Conservation (phyloP, 2,329 filamentous ascomycete genomes). For the Lachnellula arida region DNA sequence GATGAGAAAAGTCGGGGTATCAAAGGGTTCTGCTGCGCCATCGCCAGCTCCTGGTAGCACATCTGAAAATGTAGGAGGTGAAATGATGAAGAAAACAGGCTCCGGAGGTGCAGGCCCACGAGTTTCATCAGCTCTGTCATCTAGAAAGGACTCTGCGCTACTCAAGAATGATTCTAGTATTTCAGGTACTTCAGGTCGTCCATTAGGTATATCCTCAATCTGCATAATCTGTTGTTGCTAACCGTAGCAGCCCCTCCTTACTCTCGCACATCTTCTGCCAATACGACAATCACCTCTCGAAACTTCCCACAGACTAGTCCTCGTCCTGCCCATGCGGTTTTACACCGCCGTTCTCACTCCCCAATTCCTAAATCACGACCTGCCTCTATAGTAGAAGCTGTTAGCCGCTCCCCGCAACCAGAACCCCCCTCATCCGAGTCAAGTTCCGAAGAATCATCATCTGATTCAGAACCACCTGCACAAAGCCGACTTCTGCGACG, state of each 20-base stretch:
- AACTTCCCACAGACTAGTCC: conserved; percentile 24
- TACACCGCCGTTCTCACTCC: conserved; percentile 24
- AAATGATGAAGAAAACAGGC: conserved; percentile 47
- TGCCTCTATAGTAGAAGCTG: conserved; percentile 10
- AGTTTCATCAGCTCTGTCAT: conserved; percentile 27
- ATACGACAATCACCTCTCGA: conserved; percentile 28
- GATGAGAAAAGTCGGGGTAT: conserved; percentile 69
- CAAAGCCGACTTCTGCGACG: conserved; percentile 30
- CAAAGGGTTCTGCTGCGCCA: conserved; percentile 49
- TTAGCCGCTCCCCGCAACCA: conserved; percentile 14
- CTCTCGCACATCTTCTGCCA: conserved; percentile 30
- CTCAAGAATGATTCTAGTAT: conserved; percentile 21
- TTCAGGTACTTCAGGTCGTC: conserved; percentile 18
- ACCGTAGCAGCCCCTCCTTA: conserved; percentile 27
- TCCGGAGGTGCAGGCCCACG: conserved; percentile 40
- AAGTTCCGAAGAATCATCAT: conserved; percentile 21
- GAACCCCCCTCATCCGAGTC: conserved; percentile 18
- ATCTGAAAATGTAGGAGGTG: conserved; percentile 37
- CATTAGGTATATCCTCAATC: conserved; percentile 18
- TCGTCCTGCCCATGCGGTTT: conserved; percentile 22
- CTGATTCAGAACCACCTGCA: conserved; percentile 23
- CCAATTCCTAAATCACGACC: conserved; percentile 20
- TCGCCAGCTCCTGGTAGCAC: conserved; percentile 52
- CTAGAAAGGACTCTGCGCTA: conserved; percentile 27
- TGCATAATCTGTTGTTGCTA: not conserved